A percentile compares a stretch with the other conserved stretches of the same genome.
Conservation (phyloP, 495 filamentous ascomycete genomes). For the Aspergillus indologenus region DNA sequence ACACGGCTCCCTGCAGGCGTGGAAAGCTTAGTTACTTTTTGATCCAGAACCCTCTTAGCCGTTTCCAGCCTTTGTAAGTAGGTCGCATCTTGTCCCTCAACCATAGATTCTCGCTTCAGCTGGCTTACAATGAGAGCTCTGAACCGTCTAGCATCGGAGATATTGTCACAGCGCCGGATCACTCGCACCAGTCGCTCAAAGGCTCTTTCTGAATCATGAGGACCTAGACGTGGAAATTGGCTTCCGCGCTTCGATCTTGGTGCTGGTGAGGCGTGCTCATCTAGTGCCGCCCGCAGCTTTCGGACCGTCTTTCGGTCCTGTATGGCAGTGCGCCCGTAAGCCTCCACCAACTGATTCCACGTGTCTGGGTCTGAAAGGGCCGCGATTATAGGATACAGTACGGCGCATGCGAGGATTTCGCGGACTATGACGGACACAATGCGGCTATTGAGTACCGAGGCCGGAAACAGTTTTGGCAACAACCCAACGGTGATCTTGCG, state of each 20-base stretch:
- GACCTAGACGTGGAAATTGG: constrained; percentile 63
- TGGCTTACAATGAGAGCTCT: constrained; percentile 91
- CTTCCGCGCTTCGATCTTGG: constrained; percentile 62
- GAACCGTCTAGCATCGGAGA: constrained; percentile 92
- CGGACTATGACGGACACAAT: constrained; percentile 75
- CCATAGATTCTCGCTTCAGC: constrained; percentile 75
- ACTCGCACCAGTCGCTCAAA: constrained; percentile 94
- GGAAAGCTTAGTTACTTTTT: constrained; percentile 81
- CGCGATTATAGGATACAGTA: constrained; percentile 39
- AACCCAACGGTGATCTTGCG: constrained; percentile 66
- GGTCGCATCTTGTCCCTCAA: constrained; percentile 75
- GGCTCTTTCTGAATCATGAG: constrained; percentile 77
- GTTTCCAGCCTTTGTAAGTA: constrained; percentile 88
- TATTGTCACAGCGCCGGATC: constrained; percentile 81
- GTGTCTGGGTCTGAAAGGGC: constrained; percentile 77
- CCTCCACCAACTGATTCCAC: constrained; percentile 95
- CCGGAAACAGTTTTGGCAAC: constrained; percentile 73
- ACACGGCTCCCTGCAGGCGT: constrained; percentile 52
- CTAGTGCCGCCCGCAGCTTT: constrained; percentile 87
- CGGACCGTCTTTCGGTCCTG: constrained; percentile 95
- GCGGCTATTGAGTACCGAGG: constrained; percentile 69
- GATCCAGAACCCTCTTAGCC: constrained; percentile 85
- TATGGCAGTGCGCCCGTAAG: constrained; percentile 79
- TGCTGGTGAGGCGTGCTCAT: constrained; percentile 87
- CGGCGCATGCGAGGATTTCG: constrained; percentile 68